phyloP scores from a whole-genome alignment of 169 alveolate genomes.

The Plasmodium sp. region DNA sequence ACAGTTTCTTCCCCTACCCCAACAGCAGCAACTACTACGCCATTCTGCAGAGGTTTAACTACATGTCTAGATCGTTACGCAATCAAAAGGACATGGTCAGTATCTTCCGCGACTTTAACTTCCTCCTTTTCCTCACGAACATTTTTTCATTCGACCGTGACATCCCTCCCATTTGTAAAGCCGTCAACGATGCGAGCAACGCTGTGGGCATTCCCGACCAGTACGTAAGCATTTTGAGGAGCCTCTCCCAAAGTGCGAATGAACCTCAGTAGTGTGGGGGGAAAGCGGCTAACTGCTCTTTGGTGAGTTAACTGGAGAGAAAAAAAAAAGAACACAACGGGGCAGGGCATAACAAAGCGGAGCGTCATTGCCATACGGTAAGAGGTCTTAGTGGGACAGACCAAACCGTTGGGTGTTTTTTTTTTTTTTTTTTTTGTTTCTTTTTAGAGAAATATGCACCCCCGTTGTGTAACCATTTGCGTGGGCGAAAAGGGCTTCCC shows the following conservation, averaged over 20 bases:
- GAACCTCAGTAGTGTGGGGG: background rate
- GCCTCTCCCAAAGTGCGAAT: constrained; percentile 33
- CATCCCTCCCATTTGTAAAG: constrained; percentile 50
- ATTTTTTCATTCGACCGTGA: constrained; percentile 60
- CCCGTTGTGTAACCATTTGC: background rate
- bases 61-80: constrained; percentile 44
- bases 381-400: background rate
- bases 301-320: background rate
- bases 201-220: constrained; percentile 52
- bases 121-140: constrained; percentile 60
- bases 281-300: background rate
- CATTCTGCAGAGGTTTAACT: constrained; percentile 53
- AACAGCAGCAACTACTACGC: constrained; percentile 31
- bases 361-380: background rate
- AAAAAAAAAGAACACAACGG: background rate
- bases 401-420: background rate
- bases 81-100: constrained; percentile 35
- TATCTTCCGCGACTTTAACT: constrained; percentile 61
- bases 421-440: background rate
- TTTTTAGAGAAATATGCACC: background rate
- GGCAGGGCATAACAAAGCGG: background rate
- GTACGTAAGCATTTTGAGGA: constrained; percentile 45
- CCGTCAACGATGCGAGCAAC: constrained; percentile 18
- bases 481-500: background rate
- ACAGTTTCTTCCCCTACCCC: constrained; percentile 61